Conservation (phyloP, 345 rosid genomes). For the Lepidium africanum region DNA sequence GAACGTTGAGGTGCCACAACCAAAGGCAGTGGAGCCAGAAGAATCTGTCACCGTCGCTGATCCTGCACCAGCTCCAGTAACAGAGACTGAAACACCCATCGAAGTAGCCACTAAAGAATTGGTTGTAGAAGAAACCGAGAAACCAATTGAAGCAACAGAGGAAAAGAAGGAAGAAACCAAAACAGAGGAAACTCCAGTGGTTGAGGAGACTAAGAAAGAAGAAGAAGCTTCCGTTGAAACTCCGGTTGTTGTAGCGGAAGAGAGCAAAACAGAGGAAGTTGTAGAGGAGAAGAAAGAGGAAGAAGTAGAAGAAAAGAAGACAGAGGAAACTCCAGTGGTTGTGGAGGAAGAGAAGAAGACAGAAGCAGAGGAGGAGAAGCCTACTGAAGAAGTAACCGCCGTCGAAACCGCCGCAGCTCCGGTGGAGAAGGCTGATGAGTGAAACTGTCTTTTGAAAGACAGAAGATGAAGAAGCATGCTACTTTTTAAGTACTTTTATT, state of each 20-base stretch:
- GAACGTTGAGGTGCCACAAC: slow-evolving; percentile 20
- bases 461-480: not conserved
- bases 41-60: not conserved
- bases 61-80: slow-evolving; percentile 9
- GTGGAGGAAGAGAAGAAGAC: slow-evolving; percentile 18
- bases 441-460: not conserved
- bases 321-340: slow-evolving; percentile 20
- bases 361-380: slow-evolving; percentile 16
- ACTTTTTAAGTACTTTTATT: slow-evolving; percentile 12
- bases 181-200: slow-evolving; percentile 3
- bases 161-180: not conserved
- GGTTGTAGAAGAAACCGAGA: slow-evolving; percentile 18
- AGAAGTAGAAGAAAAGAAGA: slow-evolving; percentile 19
- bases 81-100: slow-evolving; percentile 13
- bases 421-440: slow-evolving; percentile 24
- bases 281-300: slow-evolving; percentile 14
- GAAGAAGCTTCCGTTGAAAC: slow-evolving; percentile 20
- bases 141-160: not conserved
- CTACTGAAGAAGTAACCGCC: slow-evolving; percentile 9
- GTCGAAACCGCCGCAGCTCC: slow-evolving; percentile 3
- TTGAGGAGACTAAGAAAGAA: slow-evolving; percentile 17
- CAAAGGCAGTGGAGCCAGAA: slow-evolving; percentile 14
- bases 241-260: slow-evolving; percentile 11
- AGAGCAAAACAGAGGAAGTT: slow-evolving; percentile 14
- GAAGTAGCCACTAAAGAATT: slow-evolving; percentile 18